Evolutionary conservation across 2,329 filamentous ascomycete genomes (phyloP), one percentile per base, ranked within the genome.

Genomic region (Talaromyces sp.): DNA sequence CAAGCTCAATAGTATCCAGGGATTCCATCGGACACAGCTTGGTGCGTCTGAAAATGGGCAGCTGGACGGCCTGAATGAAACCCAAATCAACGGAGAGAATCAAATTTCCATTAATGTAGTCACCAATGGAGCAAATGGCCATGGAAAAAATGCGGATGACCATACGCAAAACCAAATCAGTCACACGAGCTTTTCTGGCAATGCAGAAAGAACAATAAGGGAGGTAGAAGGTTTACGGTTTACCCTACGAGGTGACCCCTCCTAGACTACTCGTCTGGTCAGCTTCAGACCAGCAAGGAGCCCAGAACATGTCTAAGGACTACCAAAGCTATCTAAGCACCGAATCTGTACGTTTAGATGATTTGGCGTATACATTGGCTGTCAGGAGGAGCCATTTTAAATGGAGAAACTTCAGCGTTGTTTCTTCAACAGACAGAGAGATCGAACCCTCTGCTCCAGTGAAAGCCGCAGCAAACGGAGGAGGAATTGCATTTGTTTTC

Each of bases 401-500:
- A 24, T 66, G 65, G 65, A 47, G 45, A 8, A 39, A 1, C 22
- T 60, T 61, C 57, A 22, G 62, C 0, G 68, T 71, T 24, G 65
- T 63, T 13, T 71, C 33, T 39, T 19, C 41, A 45, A 7, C 3
- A 7, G 39, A 41, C 39, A 41, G 39, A 41, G 39, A 41, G 7
- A 41, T 41, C 39, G 1, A 3, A 41, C 39, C 39, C 39, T 41
- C 39, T n/a, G 39, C 39, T 41, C 39, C 39, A 41, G 39, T 41
- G 13, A 39, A 9, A 47, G 19, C 6, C 10, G 13, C 48, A 3
- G 10, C 48, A 3, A 19, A 37, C 14, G 2, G 22, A 7, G 14
- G 2, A 35, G 27, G 56, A 11, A 48, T 72, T 33, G 72, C 66
- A 1, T 74, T 74, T 58, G 66, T 81, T 0, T 81, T 81, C 66